Evolutionary conservation across 768 basidiomycete species (phyloP).

Genomic region (Kwoniella bestiolae): DNA sequence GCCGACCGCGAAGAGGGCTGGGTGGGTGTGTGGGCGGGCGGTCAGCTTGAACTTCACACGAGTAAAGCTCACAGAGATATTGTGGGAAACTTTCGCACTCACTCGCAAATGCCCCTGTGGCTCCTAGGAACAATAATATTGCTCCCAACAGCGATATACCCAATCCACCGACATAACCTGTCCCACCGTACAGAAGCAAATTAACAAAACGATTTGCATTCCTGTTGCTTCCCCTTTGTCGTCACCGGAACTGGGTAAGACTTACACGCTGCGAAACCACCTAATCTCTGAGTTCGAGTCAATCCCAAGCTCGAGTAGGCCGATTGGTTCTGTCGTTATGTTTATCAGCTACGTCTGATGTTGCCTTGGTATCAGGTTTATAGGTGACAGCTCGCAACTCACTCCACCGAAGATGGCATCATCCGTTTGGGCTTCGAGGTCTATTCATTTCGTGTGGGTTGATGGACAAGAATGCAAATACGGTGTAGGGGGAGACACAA

Average conservation of each 20-base stretch:
- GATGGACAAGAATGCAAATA: background rate
- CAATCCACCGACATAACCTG: constrained; percentile 75
- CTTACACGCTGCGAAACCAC: constrained; percentile 84
- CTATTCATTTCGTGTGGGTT: constrained; percentile 17
- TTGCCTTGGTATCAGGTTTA: background rate
- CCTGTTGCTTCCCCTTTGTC: too few species aligned
- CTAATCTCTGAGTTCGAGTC: constrained; percentile 77
- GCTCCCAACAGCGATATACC: constrained; percentile 78
- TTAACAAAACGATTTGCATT: too few species aligned
- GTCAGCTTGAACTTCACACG: too few species aligned
- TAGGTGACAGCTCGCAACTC: constrained; percentile 6
- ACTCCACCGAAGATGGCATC: constrained; percentile 55
- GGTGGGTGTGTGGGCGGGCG: background rate
- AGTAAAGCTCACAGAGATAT: too few species aligned
- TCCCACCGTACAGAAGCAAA: background rate
- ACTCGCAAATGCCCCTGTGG: constrained; percentile 74
- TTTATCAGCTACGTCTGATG: background rate
- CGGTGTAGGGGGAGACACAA: background rate
- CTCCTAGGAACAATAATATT: constrained; percentile 74
- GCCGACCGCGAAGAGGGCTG: constrained; percentile 82
- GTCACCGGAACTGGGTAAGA: constrained; percentile 42
- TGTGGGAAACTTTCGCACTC: too few species aligned
- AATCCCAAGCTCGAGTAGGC: constrained; percentile 80
- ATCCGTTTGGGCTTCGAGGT: constrained; percentile 53
- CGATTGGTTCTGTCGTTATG: constrained; percentile 69